phyloP scores from a whole-genome alignment of 2,329 filamentous ascomycete genomes.

The Sporothrix variecibatus region DNA sequence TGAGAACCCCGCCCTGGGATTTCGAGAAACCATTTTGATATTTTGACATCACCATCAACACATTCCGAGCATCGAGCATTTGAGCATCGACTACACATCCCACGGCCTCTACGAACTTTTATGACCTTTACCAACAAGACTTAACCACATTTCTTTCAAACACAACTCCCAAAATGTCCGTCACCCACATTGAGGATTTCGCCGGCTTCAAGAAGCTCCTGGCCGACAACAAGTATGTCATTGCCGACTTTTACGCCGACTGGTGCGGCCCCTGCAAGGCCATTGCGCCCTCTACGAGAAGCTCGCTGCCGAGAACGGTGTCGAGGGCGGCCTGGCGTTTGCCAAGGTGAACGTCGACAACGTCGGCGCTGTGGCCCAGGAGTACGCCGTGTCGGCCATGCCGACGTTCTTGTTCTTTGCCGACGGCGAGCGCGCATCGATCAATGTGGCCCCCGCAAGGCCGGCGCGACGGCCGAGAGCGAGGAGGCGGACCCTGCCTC shows the following conservation, averaged over 20 bases:
- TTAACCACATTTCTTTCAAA: background rate
- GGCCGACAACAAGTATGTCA: slow-evolving; percentile 51
- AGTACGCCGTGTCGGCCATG: slow-evolving; percentile 57
- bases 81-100: background rate
- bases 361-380: slow-evolving; percentile 50
- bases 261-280: slow-evolving; percentile 65
- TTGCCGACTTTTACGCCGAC: slow-evolving; percentile 59
- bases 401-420: slow-evolving; percentile 64
- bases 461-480: slow-evolving; percentile 22
- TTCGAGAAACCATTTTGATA: background rate
- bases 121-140: background rate
- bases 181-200: slow-evolving; percentile 46
- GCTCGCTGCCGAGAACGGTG: slow-evolving; percentile 46
- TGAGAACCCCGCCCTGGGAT: background rate
- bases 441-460: slow-evolving; percentile 30
- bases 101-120: background rate
- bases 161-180: slow-evolving; percentile 25
- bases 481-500: slow-evolving; percentile 23
- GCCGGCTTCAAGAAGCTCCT: slow-evolving; percentile 54
- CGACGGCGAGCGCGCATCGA: slow-evolving; percentile 50
- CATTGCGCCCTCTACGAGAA: slow-evolving; percentile 58
- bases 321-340: slow-evolving; percentile 52
- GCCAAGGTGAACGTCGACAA: slow-evolving; percentile 62
- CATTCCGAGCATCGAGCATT: background rate
- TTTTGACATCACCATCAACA: background rate